These are phyloP conservation scores for Saturnispora diversa DNA, from an alignment of 805 yeast species.

Conservation along the genomic window DNA sequence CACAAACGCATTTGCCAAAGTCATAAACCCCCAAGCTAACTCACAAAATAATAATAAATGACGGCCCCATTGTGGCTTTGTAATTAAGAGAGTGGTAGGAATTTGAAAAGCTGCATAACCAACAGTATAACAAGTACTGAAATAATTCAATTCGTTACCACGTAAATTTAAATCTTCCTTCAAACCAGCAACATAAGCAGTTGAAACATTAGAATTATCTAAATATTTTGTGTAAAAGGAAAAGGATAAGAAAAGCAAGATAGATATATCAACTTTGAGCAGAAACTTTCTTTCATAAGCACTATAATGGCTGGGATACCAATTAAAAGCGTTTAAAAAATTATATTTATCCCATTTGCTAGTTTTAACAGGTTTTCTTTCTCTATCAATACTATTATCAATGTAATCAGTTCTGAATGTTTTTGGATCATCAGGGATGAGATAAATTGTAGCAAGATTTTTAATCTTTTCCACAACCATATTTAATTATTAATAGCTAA, in stretches of 20 bases:
- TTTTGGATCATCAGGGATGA: constrained; percentile 16
- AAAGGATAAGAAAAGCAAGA: constrained; percentile 25
- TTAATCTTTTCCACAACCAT: no score
- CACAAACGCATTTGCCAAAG: constrained; percentile 34
- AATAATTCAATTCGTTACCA: constrained; percentile 20
- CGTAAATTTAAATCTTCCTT: constrained; percentile 33
- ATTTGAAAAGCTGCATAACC: constrained; percentile 57
- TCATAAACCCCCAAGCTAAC: constrained; percentile 31
- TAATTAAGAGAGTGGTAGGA: constrained; percentile 44
- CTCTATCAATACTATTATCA: constrained; percentile 12
- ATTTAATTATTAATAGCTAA: no score
- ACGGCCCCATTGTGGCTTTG: constrained; percentile 44
- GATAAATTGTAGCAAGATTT: no score
- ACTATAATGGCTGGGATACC: constrained; percentile 16
- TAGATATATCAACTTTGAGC: constrained; percentile 13
- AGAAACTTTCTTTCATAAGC: constrained; percentile 14
- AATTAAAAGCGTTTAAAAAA: constrained; percentile 13
- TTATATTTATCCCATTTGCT: constrained; percentile 11
- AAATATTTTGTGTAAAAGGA: constrained; percentile 46
- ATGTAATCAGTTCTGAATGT: constrained; percentile 13
- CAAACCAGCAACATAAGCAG: constrained; percentile 63
- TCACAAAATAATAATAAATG: constrained; percentile 46
- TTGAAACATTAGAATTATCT: constrained; percentile 46
- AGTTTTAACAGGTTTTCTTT: constrained; percentile 11
- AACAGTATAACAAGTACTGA: constrained; percentile 24